Conservation (phyloP, 495 filamentous ascomycete genomes). For the Daldinia concentrica region DNA sequence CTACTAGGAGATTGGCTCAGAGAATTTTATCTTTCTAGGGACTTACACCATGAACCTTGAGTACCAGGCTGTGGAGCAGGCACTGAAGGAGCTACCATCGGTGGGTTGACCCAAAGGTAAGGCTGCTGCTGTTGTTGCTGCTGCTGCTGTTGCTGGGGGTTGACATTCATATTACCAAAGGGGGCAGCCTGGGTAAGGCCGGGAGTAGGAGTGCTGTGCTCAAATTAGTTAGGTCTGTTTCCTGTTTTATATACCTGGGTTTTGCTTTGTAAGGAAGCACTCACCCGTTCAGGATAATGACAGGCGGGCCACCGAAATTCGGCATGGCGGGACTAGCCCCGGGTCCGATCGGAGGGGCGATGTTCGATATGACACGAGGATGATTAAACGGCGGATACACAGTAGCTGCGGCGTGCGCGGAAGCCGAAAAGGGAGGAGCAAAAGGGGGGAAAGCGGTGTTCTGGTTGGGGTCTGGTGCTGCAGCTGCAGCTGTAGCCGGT, state of each 20-base stretch:
- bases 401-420: background rate
- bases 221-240: conserved; percentile 3
- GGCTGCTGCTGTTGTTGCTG: conserved; percentile 1
- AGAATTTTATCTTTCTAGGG: background rate
- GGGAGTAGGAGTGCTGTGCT: conserved; percentile 2
- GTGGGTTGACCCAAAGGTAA: conserved; percentile 33
- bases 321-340: conserved; percentile 12
- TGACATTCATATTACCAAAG: background rate
- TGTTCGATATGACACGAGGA: conserved; percentile 10
- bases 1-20: too few relatives aligned
- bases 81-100: conserved; percentile 26
- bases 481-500: background rate
- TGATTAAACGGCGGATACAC: background rate
- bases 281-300: conserved; percentile 20
- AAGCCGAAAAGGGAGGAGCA: background rate
- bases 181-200: background rate
- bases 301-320: background rate
- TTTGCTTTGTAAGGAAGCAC: background rate
- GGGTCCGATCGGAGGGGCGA: conserved; percentile 25
- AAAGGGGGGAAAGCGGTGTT: background rate
- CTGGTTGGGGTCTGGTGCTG: conserved; percentile 20
- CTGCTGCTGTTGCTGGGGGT: background rate
- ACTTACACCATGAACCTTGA: conserved; percentile 35
- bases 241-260: background rate
- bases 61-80: conserved; percentile 18